A percentile compares a stretch with the other conserved stretches of the same genome.
Conservation (phyloP, 2,329 filamentous ascomycete genomes). For the Penicillium expansum region DNA sequence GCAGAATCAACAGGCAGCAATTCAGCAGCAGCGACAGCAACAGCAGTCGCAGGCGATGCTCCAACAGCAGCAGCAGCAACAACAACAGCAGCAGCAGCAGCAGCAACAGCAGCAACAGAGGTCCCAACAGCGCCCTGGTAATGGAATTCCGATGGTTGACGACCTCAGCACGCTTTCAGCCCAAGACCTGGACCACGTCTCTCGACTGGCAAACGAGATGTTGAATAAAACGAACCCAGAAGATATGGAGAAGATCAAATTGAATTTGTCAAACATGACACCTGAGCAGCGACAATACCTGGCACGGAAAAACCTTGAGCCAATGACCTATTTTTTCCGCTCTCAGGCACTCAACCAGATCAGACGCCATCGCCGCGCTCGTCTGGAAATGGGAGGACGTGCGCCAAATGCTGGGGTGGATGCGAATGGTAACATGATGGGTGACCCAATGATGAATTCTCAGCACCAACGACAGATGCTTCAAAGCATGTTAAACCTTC, state of each 20-base stretch:
- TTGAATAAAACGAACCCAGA: conserved; percentile 45
- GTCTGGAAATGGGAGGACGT: conserved; percentile 34
- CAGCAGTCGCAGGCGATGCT: conserved; percentile 30
- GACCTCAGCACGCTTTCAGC: conserved; percentile 38
- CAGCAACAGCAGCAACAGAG: conserved; percentile 30
- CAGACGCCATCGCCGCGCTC: conserved; percentile 35
- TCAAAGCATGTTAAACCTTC: conserved; percentile 43
- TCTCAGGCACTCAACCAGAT: conserved; percentile 47
- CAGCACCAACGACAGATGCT: conserved; percentile 42
- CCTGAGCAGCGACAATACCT: conserved; percentile 50
- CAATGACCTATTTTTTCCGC: conserved; percentile 52
- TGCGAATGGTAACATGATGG: conserved; percentile 34
- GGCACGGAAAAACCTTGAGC: conserved; percentile 47
- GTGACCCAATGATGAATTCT: conserved; percentile 37
- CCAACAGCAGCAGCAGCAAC: conserved; percentile 29
- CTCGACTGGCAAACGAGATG: conserved; percentile 47
- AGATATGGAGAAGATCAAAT: conserved; percentile 49
- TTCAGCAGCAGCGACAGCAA: conserved; percentile 35
- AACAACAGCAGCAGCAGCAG: conserved; percentile 18
- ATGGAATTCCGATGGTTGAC: conserved; percentile 30
- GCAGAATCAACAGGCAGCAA: conserved; percentile 32
- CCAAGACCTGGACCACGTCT: conserved; percentile 47
- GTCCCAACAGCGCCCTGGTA: conserved; percentile 31
- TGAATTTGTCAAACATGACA: conserved; percentile 46
- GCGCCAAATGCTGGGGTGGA: conserved; percentile 31